Evolutionary conservation across 345 rosid genomes (phyloP), one percentile per base, ranked within the genome.

Genomic region (Gossypium raimondii): DNA sequence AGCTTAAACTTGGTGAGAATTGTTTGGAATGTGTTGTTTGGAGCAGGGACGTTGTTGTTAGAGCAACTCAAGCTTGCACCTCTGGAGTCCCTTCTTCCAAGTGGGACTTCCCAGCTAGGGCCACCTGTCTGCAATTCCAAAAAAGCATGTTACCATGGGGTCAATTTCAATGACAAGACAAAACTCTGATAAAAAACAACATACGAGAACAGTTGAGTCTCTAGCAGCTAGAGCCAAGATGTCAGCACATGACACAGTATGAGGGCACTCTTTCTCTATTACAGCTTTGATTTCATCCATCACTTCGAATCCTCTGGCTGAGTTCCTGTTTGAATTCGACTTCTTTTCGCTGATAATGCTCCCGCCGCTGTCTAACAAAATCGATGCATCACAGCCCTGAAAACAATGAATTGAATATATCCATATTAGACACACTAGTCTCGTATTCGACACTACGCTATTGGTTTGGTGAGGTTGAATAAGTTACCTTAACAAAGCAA

Each of bases 231-330:
- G 73, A 57, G 93, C 84, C 76, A 94, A 11, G 18, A 85, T 77
- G 79, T 94, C 97, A 67, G 98, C 97, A 56, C 95, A 94, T 58
- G 98, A 94, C 9, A 94, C 97, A 3, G 83, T 92, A 11, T 79
- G 72, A 71, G 97, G 98, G 48, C 97, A 92, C 79, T 81, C 86
- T 75, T 86, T 85, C 77, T 92, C 98, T 2, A 94, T 20, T 13
- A 89, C 95, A 72, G 84, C 77, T 80, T 94, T 94, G 76, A 94
- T 92, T 78, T 85, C 84, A 60, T 94, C 93, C 24, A 94, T 56
- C 50, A 92, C 92, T 75, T 94, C 92, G 9, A 94, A 94, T 10
- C 97, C 97, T 74, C 97, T 82, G 69, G 92, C 95, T 0, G 98
- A 94, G 69, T 83, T 84, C 44, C 86, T 50, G 86, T 94, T 94